Evolutionary conservation across 2,329 filamentous ascomycete genomes (phyloP), one percentile per base, ranked within the genome.

Genomic region (Hymenoscyphus repandus): DNA sequence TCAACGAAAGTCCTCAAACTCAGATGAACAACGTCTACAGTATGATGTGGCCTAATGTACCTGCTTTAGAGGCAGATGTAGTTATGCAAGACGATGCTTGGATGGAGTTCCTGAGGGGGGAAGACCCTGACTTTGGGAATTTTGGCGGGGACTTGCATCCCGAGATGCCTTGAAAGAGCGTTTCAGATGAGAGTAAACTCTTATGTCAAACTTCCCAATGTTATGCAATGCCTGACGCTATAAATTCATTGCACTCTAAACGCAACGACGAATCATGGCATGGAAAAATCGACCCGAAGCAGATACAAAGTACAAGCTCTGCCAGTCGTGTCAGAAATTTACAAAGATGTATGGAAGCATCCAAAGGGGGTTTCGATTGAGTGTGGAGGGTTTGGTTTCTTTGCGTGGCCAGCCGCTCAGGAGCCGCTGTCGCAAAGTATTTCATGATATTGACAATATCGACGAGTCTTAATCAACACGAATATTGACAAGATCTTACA

Each of bases 21-120:
- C 71, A 73, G 53, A 68, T 74, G 15, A 69, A 71, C 36, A 68
- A 62, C 18, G 66, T 73, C 1, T 69, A 73, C 45, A 64, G 65
- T 15, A 72, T 74, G 70, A 72, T 74, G 71, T 74, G 72, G 72
- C 72, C 70, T 3, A 72, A 71, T 39, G 64, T 68, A 10, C 64
- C 66, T 27, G 62, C 66, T 0, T 54, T 69, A 32, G 68, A 71
- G 52, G 67, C 65, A 10, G 66, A 71, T 40, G 63, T 68, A 20
- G 64, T 68, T 3, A 70, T 71, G 67, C 66, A 64, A 3, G 66
- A 70, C 32, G 66, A 70, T 41, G 60, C 63, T 0, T 70, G 67
- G 69, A 64, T 70, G 62, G 64, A 69, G 39, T 70, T 70, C 39
- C 31, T 52, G 20, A 36, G 47, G 15, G 47, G 47, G 7, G 47